Evolutionary conservation across 2,329 filamentous ascomycete genomes (phyloP).

Genomic region (Colletotrichum shisoi): DNA sequence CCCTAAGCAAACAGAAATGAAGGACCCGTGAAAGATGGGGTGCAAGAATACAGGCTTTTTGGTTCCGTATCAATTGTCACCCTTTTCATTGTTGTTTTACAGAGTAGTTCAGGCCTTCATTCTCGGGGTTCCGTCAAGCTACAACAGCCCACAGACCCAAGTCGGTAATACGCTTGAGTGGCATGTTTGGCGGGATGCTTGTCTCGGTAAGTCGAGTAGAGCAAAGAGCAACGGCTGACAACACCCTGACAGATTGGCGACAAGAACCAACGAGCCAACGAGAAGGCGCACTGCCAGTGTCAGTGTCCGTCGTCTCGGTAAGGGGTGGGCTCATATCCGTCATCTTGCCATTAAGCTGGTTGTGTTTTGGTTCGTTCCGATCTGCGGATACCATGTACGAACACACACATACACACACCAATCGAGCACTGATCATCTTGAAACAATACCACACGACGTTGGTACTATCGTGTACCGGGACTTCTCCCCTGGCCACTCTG

Average conservation of each 20-base stretch:
- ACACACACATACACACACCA: background rate
- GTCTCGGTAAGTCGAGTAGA: conserved; percentile 1
- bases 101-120: background rate
- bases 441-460: background rate
- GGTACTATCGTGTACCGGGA: background rate
- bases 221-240: conserved; percentile 9
- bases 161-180: conserved; percentile 13
- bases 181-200: conserved; percentile 20
- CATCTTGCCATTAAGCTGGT: conserved; percentile 15
- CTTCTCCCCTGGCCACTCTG: background rate
- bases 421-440: conserved; percentile 4
- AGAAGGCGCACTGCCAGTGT: background rate
- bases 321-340: conserved; percentile 21
- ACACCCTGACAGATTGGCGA: conserved; percentile 4
- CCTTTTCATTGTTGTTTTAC: no score
- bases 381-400: no score
- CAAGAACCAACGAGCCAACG: conserved; percentile 10
- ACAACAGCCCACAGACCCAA: background rate
- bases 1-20: background rate
- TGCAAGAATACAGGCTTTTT: background rate
- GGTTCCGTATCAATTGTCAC: background rate
- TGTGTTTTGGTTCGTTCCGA: no score
- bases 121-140: background rate
- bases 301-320: background rate
- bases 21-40: background rate